Evolutionary conservation across 208 protist species (phyloP), one percentile per base, ranked within the genome.

Genomic region (Phytomonas sp.): DNA sequence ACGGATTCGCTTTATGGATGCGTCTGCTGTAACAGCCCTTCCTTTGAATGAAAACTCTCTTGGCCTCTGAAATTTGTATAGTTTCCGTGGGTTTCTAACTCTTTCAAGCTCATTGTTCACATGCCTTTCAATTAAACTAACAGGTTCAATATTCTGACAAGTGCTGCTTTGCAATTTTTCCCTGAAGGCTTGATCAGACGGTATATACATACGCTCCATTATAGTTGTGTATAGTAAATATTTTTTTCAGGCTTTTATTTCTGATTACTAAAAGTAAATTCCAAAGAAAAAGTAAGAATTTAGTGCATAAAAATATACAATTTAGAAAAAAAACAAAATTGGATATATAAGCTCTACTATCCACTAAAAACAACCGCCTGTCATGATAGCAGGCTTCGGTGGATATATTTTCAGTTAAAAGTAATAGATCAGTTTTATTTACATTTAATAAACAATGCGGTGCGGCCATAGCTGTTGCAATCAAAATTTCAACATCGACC

Each of bases 31-130:
- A 14, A 74, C 72, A 7, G 63, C 26, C 8, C 66, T 63, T 32
- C 74, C 69, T 23, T 81, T 69, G 70, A 86, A 90, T 5, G 63
- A 76, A 65, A 91, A 92, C n/a, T 74, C 81, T 2, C 78, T 76
- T 14, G 90, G 90, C 23, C 72, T 81, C 71, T 95, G 82, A 71
- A 95, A 95, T 64, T 76, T 82, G 75, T 95, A 95, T n/a, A 95
- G 75, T 37, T 83, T 74, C 8, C 70, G 63, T 29, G 87, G 81
- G 61, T 90, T 82, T 52, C 66, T 61, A 23, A 77, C 77, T 7
- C 81, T 69, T 11, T 86, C 77, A 67, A 93, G 72, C n/a, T 82
- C 86, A 16, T 49, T 81, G 74, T 92, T 82, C 78, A 95, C 87
- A 85, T 93, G 86, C 63, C 76, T 77, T 70, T 91, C 79, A 62